Evolutionary conservation across 257 asterid species (phyloP).

Genomic region (Solanum arcanum): DNA sequence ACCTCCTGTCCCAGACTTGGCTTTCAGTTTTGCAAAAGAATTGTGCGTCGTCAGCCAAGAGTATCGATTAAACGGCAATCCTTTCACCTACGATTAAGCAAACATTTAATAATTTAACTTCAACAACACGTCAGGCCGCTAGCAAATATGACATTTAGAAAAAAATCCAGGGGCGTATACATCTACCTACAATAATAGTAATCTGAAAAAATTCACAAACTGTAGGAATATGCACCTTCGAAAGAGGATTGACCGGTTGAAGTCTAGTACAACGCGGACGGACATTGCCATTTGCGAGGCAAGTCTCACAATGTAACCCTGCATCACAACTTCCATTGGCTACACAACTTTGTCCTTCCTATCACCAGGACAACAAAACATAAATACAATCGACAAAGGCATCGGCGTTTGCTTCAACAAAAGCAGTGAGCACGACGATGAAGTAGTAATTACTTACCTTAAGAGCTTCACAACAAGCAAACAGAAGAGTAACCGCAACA

Average conservation of each 20-base stretch:
- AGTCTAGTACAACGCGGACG: constrained; percentile 79
- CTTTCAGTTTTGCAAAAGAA: constrained; percentile 64
- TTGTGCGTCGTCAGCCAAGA: constrained; percentile 90
- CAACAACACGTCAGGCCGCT: background rate
- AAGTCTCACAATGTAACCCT: constrained; percentile 87
- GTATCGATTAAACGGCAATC: constrained; percentile 79
- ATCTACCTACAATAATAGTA: background rate
- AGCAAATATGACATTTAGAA: background rate
- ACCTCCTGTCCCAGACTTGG: constrained; percentile 57
- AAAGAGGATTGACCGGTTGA: constrained; percentile 60
- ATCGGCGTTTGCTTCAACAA: background rate
- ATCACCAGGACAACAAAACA: constrained; percentile 2
- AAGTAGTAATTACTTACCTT: constrained; percentile 25
- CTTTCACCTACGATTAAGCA: constrained; percentile 39
- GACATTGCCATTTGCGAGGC: constrained; percentile 50
- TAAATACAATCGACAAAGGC: background rate
- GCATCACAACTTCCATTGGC: constrained; percentile 35
- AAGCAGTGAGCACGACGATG: background rate
- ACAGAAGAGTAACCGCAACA: constrained; percentile 18
- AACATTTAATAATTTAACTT: background rate
- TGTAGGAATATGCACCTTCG: constrained; percentile 32
- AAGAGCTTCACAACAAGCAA: constrained; percentile 33
- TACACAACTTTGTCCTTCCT: constrained; percentile 60
- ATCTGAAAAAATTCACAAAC: background rate
- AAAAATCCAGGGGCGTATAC: background rate